Conservation (phyloP, 257 asterid species). For the Primulina eburnea region DNA sequence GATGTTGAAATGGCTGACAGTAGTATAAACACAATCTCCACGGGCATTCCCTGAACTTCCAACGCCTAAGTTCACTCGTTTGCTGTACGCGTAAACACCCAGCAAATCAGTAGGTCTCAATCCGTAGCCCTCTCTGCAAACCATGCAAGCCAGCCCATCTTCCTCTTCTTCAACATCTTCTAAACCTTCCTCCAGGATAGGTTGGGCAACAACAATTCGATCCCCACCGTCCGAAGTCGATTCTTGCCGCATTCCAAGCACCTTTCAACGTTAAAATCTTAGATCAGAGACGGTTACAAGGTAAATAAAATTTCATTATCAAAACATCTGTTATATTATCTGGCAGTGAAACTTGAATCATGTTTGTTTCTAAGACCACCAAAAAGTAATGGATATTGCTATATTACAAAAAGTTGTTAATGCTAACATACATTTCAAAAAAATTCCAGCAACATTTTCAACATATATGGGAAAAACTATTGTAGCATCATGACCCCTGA, state of each 20-base stretch:
- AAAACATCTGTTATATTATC: no score
- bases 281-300: constrained; percentile 18
- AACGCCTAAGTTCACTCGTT: constrained; percentile 89
- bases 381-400: constrained; percentile 7
- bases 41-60: constrained; percentile 86
- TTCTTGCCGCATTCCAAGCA: constrained; percentile 88
- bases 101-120: constrained; percentile 82
- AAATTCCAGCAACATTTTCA: constrained; percentile 14
- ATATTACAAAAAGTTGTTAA: background rate
- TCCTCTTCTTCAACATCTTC: constrained; percentile 97
- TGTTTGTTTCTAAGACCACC: constrained; percentile 11
- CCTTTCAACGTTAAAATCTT: constrained; percentile 46
- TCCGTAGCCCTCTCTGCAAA: constrained; percentile 92
- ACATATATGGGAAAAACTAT: background rate
- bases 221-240: constrained; percentile 86
- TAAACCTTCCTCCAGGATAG: constrained; percentile 81
- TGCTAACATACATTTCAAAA: background rate
- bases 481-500: background rate
- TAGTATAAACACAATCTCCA: constrained; percentile 94
- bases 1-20: constrained; percentile 97
- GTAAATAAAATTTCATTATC: constrained; percentile 6
- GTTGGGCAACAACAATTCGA: constrained; percentile 82
- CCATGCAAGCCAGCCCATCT: constrained; percentile 98
- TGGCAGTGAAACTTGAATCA: background rate
- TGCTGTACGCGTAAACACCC: constrained; percentile 89